Conservation (phyloP, 371 early-diverging fungal genomes). For the Syncephalastrum monosporum region DNA sequence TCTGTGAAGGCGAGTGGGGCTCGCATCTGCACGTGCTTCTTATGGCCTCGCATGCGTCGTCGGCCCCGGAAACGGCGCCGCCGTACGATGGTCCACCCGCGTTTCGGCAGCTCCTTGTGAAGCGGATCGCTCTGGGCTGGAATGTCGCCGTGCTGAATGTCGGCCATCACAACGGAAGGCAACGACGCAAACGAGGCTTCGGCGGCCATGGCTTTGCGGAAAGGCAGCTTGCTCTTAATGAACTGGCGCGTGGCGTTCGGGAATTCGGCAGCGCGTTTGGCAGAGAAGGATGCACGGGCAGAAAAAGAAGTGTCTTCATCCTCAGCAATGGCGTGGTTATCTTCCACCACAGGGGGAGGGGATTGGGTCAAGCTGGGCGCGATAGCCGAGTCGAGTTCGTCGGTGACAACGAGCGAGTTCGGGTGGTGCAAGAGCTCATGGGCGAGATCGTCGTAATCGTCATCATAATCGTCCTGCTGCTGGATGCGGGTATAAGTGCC, state of each 20-base stretch:
- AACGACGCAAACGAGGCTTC: conserved; percentile 33
- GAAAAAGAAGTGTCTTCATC: conserved; percentile 18
- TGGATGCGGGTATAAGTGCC: conserved; percentile 32
- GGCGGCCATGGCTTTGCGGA: conserved; percentile 21
- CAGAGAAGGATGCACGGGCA: conserved; percentile 24
- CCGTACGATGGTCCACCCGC: conserved; percentile 43
- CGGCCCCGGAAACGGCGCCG: conserved; percentile 30
- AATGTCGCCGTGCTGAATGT: conserved; percentile 40
- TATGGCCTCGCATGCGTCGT: conserved; percentile 22
- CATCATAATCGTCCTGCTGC: conserved; percentile 39
- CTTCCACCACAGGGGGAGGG: neutral
- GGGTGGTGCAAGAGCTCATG: conserved; percentile 29
- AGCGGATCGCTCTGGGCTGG: conserved; percentile 20
- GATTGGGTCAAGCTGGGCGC: conserved; percentile 25
- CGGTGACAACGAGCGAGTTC: conserved; percentile 35
- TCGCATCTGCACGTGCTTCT: conserved; percentile 3
- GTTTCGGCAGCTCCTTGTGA: conserved; percentile 14
- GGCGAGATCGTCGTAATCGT: conserved; percentile 25
- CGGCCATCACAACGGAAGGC: conserved; percentile 41
- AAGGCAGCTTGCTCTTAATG: conserved; percentile 38
- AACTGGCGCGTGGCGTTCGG: conserved; percentile 33
- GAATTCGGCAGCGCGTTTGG: conserved; percentile 22
- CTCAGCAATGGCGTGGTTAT: conserved; percentile 6
- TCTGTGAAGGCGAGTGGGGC: conserved; percentile 9
- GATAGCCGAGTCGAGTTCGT: conserved; percentile 25